phyloP scores from a whole-genome alignment of 2,329 filamentous ascomycete genomes.

The Calonectria crousiana region DNA sequence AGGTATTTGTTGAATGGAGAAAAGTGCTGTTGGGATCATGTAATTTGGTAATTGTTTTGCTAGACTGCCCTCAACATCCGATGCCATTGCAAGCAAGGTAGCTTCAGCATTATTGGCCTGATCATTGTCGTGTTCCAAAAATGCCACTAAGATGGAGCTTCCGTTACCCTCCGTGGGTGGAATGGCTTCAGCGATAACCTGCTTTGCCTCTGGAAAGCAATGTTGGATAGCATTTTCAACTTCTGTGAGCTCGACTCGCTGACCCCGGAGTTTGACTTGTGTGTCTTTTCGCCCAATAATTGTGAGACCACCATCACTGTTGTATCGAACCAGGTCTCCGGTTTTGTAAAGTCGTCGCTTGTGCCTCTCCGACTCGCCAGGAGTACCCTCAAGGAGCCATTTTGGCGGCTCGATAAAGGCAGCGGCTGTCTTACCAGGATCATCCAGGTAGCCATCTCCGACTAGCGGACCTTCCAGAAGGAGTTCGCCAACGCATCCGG shows the following conservation, averaged over 20 bases:
- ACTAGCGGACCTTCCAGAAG: constrained; percentile 59
- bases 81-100: not conserved
- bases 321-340: constrained; percentile 59
- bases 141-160: not conserved
- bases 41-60: constrained; percentile 29
- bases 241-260: constrained; percentile 28
- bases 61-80: not conserved
- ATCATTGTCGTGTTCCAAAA: not conserved
- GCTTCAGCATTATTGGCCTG: not conserved
- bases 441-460: constrained; percentile 61
- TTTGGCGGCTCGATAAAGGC: constrained; percentile 51
- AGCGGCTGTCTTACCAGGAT: constrained; percentile 44
- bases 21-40: constrained; percentile 35
- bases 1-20: constrained; percentile 28
- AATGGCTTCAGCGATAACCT: constrained; percentile 1
- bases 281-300: constrained; percentile 42
- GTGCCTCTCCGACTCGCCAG: not conserved
- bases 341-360: constrained; percentile 55
- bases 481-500: constrained; percentile 58
- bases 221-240: constrained; percentile 12
- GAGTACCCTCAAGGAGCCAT: constrained; percentile 46
- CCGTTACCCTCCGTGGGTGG: not conserved
- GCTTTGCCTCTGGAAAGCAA: not conserved
- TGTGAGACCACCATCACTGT: constrained; percentile 53
- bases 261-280: constrained; percentile 29